phyloP scores from a whole-genome alignment of 257 asterid species.

The Lithospermum erythrorhizon region DNA sequence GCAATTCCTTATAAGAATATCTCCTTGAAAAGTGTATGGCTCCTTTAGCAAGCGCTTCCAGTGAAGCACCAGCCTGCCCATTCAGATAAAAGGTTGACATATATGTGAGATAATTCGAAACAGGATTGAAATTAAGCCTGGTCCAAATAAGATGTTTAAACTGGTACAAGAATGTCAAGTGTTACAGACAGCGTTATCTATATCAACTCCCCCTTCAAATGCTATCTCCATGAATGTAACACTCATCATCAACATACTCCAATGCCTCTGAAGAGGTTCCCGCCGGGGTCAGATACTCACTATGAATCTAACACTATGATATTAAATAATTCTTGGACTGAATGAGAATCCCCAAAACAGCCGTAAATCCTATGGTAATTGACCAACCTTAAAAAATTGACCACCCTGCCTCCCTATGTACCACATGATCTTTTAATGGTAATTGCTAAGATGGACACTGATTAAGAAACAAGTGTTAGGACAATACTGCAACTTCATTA shows the following conservation, averaged over 20 bases:
- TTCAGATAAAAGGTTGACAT: conserved; percentile 9
- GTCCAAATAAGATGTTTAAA: background rate
- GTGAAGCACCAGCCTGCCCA: conserved; percentile 70
- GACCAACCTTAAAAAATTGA: background rate
- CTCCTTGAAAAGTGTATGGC: conserved; percentile 79
- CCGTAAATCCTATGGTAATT: background rate
- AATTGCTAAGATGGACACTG: background rate
- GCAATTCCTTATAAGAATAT: conserved; percentile 60
- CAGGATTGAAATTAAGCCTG: background rate
- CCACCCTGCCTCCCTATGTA: background rate
- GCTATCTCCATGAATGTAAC: background rate
- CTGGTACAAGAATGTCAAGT: background rate
- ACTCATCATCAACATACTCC: background rate
- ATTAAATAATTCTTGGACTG: background rate
- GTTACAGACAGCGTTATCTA: background rate
- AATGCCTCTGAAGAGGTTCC: no score
- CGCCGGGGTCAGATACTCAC: no score
- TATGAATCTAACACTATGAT: background rate
- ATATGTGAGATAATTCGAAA: background rate
- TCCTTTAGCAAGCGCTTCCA: conserved; percentile 94
- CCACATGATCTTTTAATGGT: background rate
- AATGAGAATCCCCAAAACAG: background rate
- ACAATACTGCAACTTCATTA: background rate
- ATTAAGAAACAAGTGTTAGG: background rate
- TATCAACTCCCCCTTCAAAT: background rate